These are phyloP conservation scores for Hirschfeldia incana DNA, from an alignment of 345 rosid species.

Conservation along the genomic window DNA sequence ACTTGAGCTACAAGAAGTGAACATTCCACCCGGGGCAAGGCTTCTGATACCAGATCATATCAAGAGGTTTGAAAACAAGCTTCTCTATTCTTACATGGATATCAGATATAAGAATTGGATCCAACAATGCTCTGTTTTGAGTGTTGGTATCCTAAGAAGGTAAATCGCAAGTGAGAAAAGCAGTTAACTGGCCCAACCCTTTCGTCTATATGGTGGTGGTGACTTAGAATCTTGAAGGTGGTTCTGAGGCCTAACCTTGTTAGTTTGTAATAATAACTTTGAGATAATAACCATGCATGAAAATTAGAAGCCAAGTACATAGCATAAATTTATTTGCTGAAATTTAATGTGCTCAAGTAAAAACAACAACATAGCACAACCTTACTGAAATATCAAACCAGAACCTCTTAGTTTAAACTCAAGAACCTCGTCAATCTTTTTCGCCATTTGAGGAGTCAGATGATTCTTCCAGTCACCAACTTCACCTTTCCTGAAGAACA, in stretches of 20 bases:
- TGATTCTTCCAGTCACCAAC: slow-evolving; percentile 1
- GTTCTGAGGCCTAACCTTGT: background rate
- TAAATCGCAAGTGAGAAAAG: background rate
- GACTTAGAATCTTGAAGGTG: background rate
- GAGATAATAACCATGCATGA: background rate
- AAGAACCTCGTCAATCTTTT: background rate
- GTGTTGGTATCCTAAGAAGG: background rate
- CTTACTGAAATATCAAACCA: background rate
- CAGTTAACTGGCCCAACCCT: too few relatives aligned
- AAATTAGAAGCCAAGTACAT: background rate
- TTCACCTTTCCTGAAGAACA: background rate
- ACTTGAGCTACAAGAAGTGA: background rate
- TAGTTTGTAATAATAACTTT: background rate
- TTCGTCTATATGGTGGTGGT: background rate
- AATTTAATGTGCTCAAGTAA: background rate
- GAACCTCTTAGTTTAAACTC: background rate
- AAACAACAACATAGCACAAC: background rate
- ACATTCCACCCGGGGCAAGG: background rate
- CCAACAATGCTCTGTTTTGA: background rate
- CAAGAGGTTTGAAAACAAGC: background rate
- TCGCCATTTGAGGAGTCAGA: background rate
- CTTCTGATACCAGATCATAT: background rate
- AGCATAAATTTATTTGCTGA: background rate
- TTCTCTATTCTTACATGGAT: background rate
- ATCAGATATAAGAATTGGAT: background rate